Conservation (phyloP, 768 basidiomycete genomes). For the Leccinum pellstonianum region DNA sequence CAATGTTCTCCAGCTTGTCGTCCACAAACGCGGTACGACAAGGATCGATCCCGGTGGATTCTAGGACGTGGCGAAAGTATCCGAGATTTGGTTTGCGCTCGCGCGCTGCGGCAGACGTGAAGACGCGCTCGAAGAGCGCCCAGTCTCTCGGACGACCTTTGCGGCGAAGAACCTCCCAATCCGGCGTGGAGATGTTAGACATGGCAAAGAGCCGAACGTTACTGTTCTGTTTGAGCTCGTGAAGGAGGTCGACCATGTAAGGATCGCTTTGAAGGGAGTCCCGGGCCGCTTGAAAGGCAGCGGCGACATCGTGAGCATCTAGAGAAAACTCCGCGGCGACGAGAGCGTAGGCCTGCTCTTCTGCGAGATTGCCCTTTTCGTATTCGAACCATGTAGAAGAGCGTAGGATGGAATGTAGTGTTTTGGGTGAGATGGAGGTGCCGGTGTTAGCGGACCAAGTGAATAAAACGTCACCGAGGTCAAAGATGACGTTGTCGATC, state of each 20-base stretch:
- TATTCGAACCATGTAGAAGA: conserved; percentile 24
- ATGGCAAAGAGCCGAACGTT: conserved; percentile 21
- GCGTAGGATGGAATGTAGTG: conserved; percentile 10
- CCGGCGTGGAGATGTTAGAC: conserved; percentile 23
- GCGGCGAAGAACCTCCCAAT: conserved; percentile 20
- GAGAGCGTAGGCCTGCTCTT: conserved; percentile 12
- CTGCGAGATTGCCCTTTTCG: conserved; percentile 19
- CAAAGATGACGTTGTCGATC: conserved; percentile 25
- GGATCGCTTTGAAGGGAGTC: conserved; percentile 10
- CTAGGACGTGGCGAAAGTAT: conserved; percentile 16
- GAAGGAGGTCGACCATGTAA: conserved; percentile 18
- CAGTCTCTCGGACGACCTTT: conserved; percentile 16
- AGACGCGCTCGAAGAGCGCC: conserved; percentile 21
- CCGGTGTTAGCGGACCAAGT: conserved; percentile 21
- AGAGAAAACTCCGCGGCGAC: conserved; percentile 15
- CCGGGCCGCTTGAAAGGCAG: conserved; percentile 9
- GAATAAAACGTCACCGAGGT: conserved; percentile 24
- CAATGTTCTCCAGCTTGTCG: conserved; percentile 23
- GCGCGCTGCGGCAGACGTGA: conserved; percentile 17
- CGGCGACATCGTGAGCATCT: conserved; percentile 11
- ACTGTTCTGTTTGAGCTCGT: conserved; percentile 8
- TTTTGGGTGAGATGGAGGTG: conserved; percentile 15
- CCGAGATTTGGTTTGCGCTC: conserved; percentile 25
- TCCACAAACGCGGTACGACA: conserved; percentile 24
- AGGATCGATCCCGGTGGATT: conserved; percentile 18